Evolutionary conservation across 371 early-diverging fungal species (phyloP), one percentile per base, ranked within the genome.

Genomic region (Circinella minor): DNA sequence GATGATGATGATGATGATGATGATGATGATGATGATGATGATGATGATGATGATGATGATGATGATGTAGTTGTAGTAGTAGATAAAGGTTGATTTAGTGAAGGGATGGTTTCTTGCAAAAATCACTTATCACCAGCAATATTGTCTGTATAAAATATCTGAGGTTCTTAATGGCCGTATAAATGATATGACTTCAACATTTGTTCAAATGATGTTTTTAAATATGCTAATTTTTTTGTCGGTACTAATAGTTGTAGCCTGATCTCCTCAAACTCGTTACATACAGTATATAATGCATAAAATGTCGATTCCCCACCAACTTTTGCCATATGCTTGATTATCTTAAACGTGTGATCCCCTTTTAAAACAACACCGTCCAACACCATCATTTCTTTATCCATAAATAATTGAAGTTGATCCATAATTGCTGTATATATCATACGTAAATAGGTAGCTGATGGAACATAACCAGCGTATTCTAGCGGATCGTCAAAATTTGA

Each of bases 311-410:
- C 55, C 0, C 55, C 55, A 55, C 55, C 55, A 55, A 55, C n/a
- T 1, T 55, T 55, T 18, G 55, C 55, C 55, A 55, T 55, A n/a
- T 55, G 55, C 55, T 55, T 55, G 18, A 55, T 55, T n/a, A 55
- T 55, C 4, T 18, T 17, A 20, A 55, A 55, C 15, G 15, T 55
- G 18, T 55, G 55, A 18, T 55, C 20, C 1, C 55, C 20, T 18
- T 55, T 20, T 8, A 55, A 55, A 55, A 15, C n/a, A 55, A 27
- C 20, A 14, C 55, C 55, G 4, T 55, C 55, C 8, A 18, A n/a
- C 11, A 55, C n/a, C 55, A 55, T 55, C 55, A 55, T 55, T 18
- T 55, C 55, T 55, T 55, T 55, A n/a, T 20, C 55, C 10, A 55
- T 55, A 11, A 55, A 20, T 8, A 18, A n/a, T 20, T 4, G 55